Percentiles rank a stretch among this genome's conserved stretches.
These are phyloP conservation scores for Pythium coloratum DNA, from an alignment of 352 stramenopile species.

Conservation along the genomic window DNA sequence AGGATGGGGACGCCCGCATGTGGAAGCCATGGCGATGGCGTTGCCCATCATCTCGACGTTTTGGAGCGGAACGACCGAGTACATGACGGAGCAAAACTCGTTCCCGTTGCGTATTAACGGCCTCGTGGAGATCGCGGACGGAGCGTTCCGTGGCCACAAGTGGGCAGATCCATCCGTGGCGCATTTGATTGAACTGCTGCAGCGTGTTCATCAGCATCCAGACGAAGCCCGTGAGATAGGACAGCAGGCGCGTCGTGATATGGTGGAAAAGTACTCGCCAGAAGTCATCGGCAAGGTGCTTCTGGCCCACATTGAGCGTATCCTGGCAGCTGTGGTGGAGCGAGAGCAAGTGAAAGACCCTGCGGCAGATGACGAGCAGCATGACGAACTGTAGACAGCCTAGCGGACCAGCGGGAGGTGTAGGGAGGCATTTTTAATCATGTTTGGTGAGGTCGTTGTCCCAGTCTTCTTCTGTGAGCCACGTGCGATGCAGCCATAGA, in stretches of 20 bases:
- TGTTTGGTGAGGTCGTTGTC: conserved; percentile 44
- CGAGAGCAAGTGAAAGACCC: conserved; percentile 16
- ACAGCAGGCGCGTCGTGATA: conserved; percentile 66
- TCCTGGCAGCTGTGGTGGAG: conserved; percentile 43
- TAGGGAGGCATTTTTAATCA: conserved; percentile 29
- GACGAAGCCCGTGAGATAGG: conserved; percentile 73
- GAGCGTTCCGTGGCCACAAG: conserved; percentile 74
- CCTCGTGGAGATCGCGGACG: conserved; percentile 78
- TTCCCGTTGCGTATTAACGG: conserved; percentile 81
- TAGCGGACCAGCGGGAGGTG: conserved; percentile 29
- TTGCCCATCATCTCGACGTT: conserved; percentile 90
- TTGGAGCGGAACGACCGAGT: conserved; percentile 90
- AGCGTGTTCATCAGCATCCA: conserved; percentile 53
- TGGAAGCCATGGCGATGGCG: conserved; percentile 93
- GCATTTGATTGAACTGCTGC: conserved; percentile 71
- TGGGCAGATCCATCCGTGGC: conserved; percentile 85
- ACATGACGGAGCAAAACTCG: conserved; percentile 87
- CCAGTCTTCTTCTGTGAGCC: conserved; percentile 76
- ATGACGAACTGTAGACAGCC: conserved; percentile 58
- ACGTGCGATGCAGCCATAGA: conserved; percentile 84
- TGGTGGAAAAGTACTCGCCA: conserved; percentile 84
- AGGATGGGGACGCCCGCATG: conserved; percentile 92
- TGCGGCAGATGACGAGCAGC: conserved; percentile 7
- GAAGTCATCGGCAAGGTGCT: conserved; percentile 71
- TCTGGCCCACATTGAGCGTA: conserved; percentile 61